Conservation (phyloP, 2,329 filamentous ascomycete species). For the Nemania serpens region DNA sequence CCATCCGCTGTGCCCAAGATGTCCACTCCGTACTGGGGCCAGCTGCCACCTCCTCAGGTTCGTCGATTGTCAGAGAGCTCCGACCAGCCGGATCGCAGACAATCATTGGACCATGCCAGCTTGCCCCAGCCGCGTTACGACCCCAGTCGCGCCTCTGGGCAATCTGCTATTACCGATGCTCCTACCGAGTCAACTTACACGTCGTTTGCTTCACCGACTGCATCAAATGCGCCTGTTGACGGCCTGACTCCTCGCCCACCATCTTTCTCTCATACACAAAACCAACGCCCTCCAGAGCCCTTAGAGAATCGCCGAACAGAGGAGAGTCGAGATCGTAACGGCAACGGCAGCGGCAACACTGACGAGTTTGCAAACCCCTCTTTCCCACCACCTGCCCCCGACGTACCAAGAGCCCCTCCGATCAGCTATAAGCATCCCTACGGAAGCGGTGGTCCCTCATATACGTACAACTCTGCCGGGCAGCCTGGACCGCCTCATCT, state of each 20-base stretch:
- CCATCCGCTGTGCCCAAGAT: constrained; percentile 43
- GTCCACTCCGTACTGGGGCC: constrained; percentile 61
- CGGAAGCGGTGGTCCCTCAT: constrained; percentile 44
- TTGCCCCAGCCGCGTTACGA: constrained; percentile 43
- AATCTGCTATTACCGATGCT: constrained; percentile 60
- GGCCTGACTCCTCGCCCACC: constrained; percentile 64
- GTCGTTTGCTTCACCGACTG: constrained; percentile 59
- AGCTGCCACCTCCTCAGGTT: constrained; percentile 57
- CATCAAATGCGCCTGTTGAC: constrained; percentile 54
- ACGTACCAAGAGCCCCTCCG: constrained; percentile 64
- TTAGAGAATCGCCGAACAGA: constrained; percentile 50
- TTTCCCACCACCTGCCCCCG: constrained; percentile 59
- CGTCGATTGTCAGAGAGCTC: constrained; percentile 48
- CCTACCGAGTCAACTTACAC: constrained; percentile 63
- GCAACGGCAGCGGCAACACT: constrained; percentile 49
- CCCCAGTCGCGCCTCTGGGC: constrained; percentile 57
- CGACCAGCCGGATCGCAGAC: constrained; percentile 40
- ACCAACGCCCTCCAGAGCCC: constrained; percentile 50
- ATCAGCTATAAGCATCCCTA: constrained; percentile 59
- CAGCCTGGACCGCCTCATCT: constrained; percentile 39
- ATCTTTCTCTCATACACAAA: constrained; percentile 56
- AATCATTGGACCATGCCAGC: constrained; percentile 42
- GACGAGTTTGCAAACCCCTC: constrained; percentile 43
- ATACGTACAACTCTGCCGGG: constrained; percentile 40
- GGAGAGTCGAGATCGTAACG: constrained; percentile 49